A percentile compares a stretch with the other conserved stretches of the same genome.
Evolutionary conservation across 2,329 filamentous ascomycete genomes (phyloP).

Genomic region (Aphanocladium album): DNA sequence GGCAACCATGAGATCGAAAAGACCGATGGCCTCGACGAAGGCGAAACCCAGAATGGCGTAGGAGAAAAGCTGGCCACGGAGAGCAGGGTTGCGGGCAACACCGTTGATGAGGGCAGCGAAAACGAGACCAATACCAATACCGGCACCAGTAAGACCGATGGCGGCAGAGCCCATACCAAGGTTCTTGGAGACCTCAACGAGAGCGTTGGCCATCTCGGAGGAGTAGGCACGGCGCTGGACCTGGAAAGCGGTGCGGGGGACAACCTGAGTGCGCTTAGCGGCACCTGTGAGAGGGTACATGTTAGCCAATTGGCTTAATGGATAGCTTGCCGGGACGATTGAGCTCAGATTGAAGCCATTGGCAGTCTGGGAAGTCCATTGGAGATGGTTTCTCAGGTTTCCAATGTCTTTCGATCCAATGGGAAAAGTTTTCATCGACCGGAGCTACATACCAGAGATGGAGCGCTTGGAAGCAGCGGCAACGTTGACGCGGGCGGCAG

Average conservation of each 20-base stretch:
- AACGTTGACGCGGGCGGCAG: constrained; percentile 71
- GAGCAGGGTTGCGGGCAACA: constrained; percentile 90
- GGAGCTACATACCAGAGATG: constrained; percentile 59
- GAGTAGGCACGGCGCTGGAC: constrained; percentile 71
- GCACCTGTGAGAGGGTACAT: constrained; percentile 32
- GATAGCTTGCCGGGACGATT: background rate
- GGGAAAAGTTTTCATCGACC: constrained; percentile 25
- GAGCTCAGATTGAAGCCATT: constrained; percentile 13
- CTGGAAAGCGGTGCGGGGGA: constrained; percentile 60
- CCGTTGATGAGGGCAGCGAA: constrained; percentile 85
- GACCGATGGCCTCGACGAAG: constrained; percentile 89
- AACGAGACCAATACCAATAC: constrained; percentile 94
- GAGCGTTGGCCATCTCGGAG: constrained; percentile 81
- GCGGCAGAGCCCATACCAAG: constrained; percentile 83
- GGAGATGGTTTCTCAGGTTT: background rate
- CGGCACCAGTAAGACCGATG: constrained; percentile 87
- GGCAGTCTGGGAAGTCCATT: constrained; percentile 9
- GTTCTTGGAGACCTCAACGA: constrained; percentile 89
- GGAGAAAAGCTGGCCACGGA: constrained; percentile 89
- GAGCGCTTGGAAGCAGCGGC: constrained; percentile 70
- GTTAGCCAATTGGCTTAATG: constrained; percentile 27
- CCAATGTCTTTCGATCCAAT: background rate
- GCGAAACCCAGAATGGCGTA: constrained; percentile 95
- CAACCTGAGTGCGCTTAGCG: constrained; percentile 69
- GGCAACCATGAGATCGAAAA: constrained; percentile 87